Conservation (phyloP, 2,329 filamentous ascomycete genomes). For the Cordyceps farinosa region DNA sequence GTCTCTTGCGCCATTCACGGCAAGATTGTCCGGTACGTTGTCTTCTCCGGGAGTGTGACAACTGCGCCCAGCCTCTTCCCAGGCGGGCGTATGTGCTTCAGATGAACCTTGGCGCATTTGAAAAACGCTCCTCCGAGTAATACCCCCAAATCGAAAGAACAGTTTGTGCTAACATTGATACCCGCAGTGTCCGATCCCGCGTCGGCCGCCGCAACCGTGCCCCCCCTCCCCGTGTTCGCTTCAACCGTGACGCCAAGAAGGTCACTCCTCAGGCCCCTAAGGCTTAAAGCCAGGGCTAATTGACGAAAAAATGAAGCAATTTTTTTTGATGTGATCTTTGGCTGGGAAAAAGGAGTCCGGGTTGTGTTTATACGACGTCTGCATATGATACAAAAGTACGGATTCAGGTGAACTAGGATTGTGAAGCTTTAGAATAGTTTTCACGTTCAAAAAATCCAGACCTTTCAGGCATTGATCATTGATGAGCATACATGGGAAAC, state of each 20-base stretch:
- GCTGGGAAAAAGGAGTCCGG: constrained; percentile 36
- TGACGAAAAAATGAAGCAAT: constrained; percentile 12
- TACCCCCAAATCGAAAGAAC: constrained; percentile 25
- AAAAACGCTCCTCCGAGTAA: constrained; percentile 32
- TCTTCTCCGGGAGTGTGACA: constrained; percentile 55
- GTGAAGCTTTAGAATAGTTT: constrained; percentile 22
- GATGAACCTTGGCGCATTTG: constrained; percentile 59
- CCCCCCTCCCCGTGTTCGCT: constrained; percentile 92
- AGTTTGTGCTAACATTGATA: constrained; percentile 38
- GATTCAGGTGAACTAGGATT: constrained; percentile 35
- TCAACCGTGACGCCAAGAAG: constrained; percentile 99
- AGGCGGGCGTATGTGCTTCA: constrained; percentile 45
- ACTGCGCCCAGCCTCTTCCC: constrained; percentile 40
- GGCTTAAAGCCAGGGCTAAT: constrained; percentile 30
- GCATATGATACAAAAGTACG: constrained; percentile 33
- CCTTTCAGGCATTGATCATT: constrained; percentile 17
- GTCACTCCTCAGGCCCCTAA: constrained; percentile 68
- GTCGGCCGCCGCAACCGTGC: constrained; percentile 98
- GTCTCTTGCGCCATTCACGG: constrained; percentile 99
- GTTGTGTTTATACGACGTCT: constrained; percentile 35
- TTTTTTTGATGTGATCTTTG: constrained; percentile 24
- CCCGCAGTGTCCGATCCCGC: constrained; percentile 84
- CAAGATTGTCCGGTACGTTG: constrained; percentile 99
- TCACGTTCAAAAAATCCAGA: constrained; percentile 21
- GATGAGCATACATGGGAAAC: constrained; percentile 1